Evolutionary conservation across 495 filamentous ascomycete genomes (phyloP).

Genomic region (Cairneyella variabilis): DNA sequence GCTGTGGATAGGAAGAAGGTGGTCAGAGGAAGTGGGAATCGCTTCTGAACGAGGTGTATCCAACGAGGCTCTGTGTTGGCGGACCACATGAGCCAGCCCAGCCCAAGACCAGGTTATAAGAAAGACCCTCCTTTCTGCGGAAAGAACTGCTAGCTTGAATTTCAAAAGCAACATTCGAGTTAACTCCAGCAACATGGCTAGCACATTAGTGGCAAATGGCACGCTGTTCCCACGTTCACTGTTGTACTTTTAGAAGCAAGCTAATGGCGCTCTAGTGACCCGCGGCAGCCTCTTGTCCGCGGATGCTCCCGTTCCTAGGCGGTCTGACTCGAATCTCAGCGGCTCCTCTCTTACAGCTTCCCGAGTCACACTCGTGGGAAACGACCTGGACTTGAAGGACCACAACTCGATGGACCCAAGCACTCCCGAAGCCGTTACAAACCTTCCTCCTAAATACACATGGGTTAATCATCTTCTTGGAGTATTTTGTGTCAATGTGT

Average conservation of each 20-base stretch:
- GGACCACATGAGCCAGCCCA: too few species aligned
- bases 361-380: background rate
- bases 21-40: too few species aligned
- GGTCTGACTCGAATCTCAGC: too few species aligned
- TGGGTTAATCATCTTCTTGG: background rate
- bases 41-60: too few species aligned
- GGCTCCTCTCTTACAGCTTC: too few species aligned
- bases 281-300: background rate
- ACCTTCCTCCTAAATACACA: background rate
- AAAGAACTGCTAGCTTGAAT: too few species aligned
- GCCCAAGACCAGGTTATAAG: too few species aligned
- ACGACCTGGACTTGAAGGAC: background rate
- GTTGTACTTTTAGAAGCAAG: too few species aligned
- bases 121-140: too few species aligned
- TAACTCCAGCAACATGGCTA: background rate
- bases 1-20: too few species aligned
- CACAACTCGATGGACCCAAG: background rate
- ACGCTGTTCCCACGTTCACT: background rate
- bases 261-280: too few species aligned
- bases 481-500: background rate
- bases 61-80: too few species aligned
- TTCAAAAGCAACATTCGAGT: background rate
- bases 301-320: background rate
- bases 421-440: background rate
- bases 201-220: background rate